Base-by-base conservation (phyloP, 176 grass and related monocot species). In the Phoenix roebelenii region DNA sequence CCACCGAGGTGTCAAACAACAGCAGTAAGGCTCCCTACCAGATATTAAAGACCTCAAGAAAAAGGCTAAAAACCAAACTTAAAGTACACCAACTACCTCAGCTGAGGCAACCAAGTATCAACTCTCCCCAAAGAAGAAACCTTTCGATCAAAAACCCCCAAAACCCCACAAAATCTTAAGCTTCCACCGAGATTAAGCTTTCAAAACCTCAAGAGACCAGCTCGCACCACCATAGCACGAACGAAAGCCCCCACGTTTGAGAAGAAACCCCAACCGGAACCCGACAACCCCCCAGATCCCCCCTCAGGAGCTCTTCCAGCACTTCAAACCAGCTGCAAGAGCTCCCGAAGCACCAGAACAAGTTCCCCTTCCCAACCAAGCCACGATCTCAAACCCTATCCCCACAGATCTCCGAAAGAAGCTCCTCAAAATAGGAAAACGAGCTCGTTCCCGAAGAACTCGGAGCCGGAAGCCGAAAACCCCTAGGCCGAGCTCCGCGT, bases 371-470 rank as follows among this genome's bases (percentile, higher is more conserved):
- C 51, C 25, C 10, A 50, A 67, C 7, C 23, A 68, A 39, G 16
- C 65, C 14, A 18, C 17, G 16, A 56, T 29, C 26, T 10, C 26
- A 15, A 26, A 10, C 18, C 65, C 65, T 18, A 64, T 51, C 28
- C 16, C 51, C 2, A 39, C 25, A 52, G 65, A 68, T 68, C 65
- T 56, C 65, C 60, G 32, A 39, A 39, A 10, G 32, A 39, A 10
- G 32, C 7, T 4, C 16, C 64, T 54, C 64, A 15, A 24, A 30
- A 24, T 17, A 15, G 51, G 15, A 19, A 26, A 56, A 44, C 65
- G 51, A 55, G 25, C 25, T 23, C 26, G 4, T 14, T 44, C 51
- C 17, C 20, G 16, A 3, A 51, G 7, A 68, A 26, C 65, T 26
- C n/a, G 26, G 35, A 35, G 29, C 52, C 16, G 0, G 14, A 15